Conservation (phyloP, 176 grass and related monocot species). For the Aegilops umbellulata region DNA sequence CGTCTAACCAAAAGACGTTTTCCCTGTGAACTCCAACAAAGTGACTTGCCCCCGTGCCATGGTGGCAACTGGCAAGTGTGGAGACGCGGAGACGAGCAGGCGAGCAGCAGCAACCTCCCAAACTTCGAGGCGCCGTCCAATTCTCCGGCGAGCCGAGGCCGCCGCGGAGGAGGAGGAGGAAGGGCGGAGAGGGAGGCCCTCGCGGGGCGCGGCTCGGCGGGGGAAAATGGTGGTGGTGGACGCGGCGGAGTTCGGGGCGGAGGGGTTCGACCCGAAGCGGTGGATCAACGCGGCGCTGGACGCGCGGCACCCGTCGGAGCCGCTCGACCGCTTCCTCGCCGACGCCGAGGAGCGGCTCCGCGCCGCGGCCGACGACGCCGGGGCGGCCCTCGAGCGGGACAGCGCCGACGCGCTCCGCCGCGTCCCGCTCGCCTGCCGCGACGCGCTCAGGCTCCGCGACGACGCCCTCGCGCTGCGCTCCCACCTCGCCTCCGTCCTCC, state of each 20-base stretch:
- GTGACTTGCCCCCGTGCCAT: no score
- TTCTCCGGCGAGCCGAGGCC: constrained; percentile 1
- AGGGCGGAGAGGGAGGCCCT: not conserved
- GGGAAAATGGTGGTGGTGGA: constrained; percentile 83
- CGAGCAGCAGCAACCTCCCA: not conserved
- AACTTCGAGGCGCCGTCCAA: not conserved
- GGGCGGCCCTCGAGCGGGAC: constrained; percentile 73
- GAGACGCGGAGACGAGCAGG: not conserved
- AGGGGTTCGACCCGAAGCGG: constrained; percentile 85
- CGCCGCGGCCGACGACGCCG: constrained; percentile 69
- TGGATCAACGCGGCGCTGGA: constrained; percentile 97
- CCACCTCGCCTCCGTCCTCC: constrained; percentile 64
- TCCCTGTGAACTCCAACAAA: no score
- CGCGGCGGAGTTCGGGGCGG: constrained; percentile 73
- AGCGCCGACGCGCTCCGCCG: constrained; percentile 89
- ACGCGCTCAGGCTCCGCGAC: constrained; percentile 82
- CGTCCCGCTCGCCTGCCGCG: constrained; percentile 82
- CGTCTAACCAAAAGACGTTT: no score
- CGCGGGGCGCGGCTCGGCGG: not conserved
- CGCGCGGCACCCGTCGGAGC: constrained; percentile 69
- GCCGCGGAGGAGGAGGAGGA: not conserved
- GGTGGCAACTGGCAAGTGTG: no score
- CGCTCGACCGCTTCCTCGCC: constrained; percentile 76
- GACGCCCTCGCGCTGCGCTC: constrained; percentile 74
- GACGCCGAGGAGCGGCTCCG: constrained; percentile 88